A percentile compares a stretch with the other conserved stretches of the same genome.
phyloP scores from a whole-genome alignment of 163 green algal species.

The Coccomyxa subellipsoidea region DNA sequence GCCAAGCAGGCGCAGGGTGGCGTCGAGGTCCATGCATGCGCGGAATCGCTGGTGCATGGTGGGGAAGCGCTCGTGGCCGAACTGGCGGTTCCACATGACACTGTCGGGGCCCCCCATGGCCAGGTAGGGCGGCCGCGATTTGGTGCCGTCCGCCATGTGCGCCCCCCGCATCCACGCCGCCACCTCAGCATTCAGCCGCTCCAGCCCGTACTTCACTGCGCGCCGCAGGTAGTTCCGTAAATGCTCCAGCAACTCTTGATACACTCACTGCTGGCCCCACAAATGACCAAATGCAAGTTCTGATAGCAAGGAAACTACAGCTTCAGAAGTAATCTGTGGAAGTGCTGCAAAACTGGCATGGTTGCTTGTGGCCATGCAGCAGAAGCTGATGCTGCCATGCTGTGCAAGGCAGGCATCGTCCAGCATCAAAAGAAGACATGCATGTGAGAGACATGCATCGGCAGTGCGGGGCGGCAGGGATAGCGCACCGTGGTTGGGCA shows the following conservation, averaged over 20 bases:
- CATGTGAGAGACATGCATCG: too few relatives aligned
- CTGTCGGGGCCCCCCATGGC: slow-evolving; percentile 79
- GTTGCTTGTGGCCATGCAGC: too few relatives aligned
- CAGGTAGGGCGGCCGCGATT: slow-evolving; percentile 68
- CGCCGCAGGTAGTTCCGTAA: too few relatives aligned
- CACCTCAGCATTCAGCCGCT: slow-evolving; percentile 87
- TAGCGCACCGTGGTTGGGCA: slow-evolving; percentile 69
- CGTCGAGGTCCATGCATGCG: slow-evolving; percentile 56
- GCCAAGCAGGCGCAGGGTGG: slow-evolving; percentile 59
- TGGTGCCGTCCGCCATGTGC: slow-evolving; percentile 46
- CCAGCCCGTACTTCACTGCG: slow-evolving; percentile 72
- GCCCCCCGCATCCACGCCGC: slow-evolving; percentile 80
- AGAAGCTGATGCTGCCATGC: too few relatives aligned
- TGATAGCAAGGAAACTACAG: too few relatives aligned
- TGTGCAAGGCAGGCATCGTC: too few relatives aligned
- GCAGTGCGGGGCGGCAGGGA: background rate
- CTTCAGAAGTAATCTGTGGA: too few relatives aligned
- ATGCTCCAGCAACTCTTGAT: background rate
- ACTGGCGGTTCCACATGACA: slow-evolving; percentile 89
- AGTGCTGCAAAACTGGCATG: too few relatives aligned
- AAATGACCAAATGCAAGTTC: too few relatives aligned
- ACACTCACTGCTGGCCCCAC: too few relatives aligned
- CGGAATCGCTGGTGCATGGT: slow-evolving; percentile 62
- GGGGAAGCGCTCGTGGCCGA: slow-evolving; percentile 55
- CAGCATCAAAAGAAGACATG: too few relatives aligned